phyloP scores from a whole-genome alignment of 2,329 filamentous ascomycete genomes.

The Sporothrix pseudoabietina region DNA sequence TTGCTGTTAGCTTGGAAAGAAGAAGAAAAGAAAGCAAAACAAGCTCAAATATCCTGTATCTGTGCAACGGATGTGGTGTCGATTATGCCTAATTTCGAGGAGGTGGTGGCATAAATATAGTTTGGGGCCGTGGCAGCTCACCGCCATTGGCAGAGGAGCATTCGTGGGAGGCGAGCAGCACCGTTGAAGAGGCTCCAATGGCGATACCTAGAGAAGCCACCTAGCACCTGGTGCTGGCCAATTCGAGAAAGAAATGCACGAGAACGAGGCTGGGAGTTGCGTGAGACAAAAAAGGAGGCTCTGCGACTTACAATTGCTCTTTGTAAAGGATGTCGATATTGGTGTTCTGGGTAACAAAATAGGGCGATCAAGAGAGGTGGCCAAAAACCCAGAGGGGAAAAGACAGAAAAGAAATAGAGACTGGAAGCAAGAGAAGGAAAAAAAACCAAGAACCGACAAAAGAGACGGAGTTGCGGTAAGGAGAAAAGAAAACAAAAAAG shows the following conservation, averaged over 20 bases:
- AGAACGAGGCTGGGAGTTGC: neutral
- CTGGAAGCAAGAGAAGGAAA: neutral
- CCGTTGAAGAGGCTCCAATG: neutral
- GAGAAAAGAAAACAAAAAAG: neutral
- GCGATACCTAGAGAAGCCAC: neutral
- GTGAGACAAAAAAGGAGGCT: neutral
- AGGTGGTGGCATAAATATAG: neutral
- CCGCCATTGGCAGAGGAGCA: constrained; percentile 11
- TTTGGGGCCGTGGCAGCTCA: constrained; percentile 14
- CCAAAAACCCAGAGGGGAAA: neutral
- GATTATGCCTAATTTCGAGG: neutral
- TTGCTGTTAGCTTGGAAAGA: neutral
- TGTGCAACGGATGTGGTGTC: neutral
- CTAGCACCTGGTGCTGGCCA: neutral
- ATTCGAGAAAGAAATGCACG: neutral
- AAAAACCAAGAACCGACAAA: neutral
- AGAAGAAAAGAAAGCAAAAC: neutral
- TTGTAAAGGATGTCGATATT: neutral
- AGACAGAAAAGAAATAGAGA: neutral
- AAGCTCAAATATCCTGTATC: neutral
- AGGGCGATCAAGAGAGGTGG: neutral
- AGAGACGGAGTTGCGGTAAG: constrained; percentile 10
- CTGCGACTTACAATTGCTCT: constrained; percentile 18
- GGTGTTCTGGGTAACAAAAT: neutral
- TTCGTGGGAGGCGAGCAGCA: neutral